phyloP scores from a whole-genome alignment of 2,329 filamentous ascomycete genomes.

The Pseudogymnoascus sp. region DNA sequence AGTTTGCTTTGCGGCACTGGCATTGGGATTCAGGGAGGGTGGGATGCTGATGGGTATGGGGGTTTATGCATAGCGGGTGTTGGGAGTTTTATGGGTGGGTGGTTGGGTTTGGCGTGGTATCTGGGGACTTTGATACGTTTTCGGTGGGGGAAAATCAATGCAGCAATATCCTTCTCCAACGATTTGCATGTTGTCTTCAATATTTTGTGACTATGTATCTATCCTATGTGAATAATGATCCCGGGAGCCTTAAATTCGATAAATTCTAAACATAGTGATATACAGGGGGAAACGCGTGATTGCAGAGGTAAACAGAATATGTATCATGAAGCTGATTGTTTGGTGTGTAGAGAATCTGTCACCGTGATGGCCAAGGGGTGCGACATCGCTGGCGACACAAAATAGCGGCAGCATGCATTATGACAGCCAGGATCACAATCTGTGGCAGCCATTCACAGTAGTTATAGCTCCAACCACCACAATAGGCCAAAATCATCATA shows the following conservation, averaged over 20 bases:
- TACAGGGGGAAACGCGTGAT: neutral
- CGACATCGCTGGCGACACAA: neutral
- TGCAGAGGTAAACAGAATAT: neutral
- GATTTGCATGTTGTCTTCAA: neutral
- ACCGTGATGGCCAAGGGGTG: no score
- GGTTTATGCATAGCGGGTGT: constrained; percentile 7
- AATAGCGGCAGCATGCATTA: neutral
- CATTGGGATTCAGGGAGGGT: neutral
- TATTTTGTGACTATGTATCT: neutral
- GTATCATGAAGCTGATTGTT: no score
- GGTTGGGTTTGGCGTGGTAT: neutral
- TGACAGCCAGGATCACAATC: neutral
- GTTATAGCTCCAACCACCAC: neutral
- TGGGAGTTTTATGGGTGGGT: neutral
- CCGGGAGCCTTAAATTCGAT: neutral
- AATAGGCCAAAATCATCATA: neutral
- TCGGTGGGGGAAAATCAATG: neutral
- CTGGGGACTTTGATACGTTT: neutral
- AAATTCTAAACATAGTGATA: neutral
- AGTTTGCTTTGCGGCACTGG: neutral
- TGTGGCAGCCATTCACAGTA: neutral
- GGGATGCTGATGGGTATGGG: neutral
- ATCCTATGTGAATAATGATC: no score
- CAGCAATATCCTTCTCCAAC: neutral
- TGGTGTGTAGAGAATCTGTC: no score